Percentiles rank a stretch among this genome's conserved stretches.
Evolutionary conservation across 2,329 filamentous ascomycete genomes (phyloP).

Genomic region (Botrytis galanthina): DNA sequence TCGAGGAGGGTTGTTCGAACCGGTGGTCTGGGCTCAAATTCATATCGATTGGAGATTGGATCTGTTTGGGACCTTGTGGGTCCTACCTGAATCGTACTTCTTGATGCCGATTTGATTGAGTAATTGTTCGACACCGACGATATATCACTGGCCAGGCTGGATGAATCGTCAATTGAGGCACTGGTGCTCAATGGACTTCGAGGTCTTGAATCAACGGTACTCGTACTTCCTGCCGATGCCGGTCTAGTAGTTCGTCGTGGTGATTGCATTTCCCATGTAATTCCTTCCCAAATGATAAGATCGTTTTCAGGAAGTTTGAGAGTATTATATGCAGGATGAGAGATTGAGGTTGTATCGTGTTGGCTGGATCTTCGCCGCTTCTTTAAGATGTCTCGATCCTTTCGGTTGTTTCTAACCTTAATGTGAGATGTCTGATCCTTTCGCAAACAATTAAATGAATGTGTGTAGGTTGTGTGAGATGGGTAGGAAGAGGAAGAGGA

Average conservation of each 20-base stretch:
- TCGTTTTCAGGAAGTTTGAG: conserved; percentile 15
- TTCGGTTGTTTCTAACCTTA: background rate
- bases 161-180: conserved; percentile 29
- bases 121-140: conserved; percentile 22
- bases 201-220: conserved; percentile 31
- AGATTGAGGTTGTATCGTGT: conserved; percentile 24
- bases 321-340: conserved; percentile 29
- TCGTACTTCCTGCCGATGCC: conserved; percentile 26
- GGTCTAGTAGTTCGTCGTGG: conserved; percentile 24
- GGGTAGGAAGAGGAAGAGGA: background rate
- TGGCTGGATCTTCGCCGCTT: conserved; percentile 15
- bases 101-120: conserved; percentile 13
- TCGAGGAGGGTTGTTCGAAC: conserved; percentile 12
- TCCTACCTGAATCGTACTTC: conserved; percentile 25
- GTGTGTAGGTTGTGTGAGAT: background rate
- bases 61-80: conserved; percentile 24
- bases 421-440: conserved; percentile 12
- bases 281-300: conserved; percentile 16
- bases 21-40: conserved; percentile 21
- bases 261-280: conserved; percentile 27
- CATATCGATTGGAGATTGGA: conserved; percentile 24
- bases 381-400: conserved; percentile 14
- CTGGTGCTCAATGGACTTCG: conserved; percentile 35
- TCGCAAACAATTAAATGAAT: conserved; percentile 5
- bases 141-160: conserved; percentile 30